A percentile compares a stretch with the other conserved stretches of the same genome.
phyloP scores from a whole-genome alignment of 257 asterid species.

The Gentiana dahurica region DNA sequence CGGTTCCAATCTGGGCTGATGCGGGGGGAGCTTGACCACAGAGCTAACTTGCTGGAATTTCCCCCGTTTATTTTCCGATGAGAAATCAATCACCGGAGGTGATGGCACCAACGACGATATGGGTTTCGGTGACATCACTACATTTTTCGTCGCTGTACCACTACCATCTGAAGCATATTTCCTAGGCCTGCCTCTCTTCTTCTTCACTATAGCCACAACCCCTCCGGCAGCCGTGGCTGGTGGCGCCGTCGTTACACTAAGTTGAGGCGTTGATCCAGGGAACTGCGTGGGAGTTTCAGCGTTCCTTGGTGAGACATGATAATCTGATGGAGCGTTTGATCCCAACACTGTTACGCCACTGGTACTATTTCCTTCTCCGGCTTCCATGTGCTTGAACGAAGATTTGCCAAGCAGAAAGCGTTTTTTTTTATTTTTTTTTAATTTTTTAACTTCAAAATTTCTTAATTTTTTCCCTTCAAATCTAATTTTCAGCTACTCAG shows the following conservation, averaged over 20 bases:
- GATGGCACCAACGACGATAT: constrained; percentile 77
- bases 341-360: constrained; percentile 82
- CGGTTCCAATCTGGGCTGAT: constrained; percentile 34
- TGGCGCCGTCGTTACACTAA: constrained; percentile 23
- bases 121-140: constrained; percentile 74
- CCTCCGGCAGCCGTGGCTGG: constrained; percentile 21
- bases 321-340: constrained; percentile 89
- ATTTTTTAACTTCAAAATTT: constrained; percentile 22
- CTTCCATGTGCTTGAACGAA: constrained; percentile 41
- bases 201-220: constrained; percentile 26
- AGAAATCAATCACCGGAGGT: constrained; percentile 82
- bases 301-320: constrained; percentile 72
- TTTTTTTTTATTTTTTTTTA: constrained; percentile 7
- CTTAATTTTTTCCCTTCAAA: constrained; percentile 13
- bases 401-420: not conserved
- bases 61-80: constrained; percentile 43
- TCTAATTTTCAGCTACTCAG: too few relatives aligned
- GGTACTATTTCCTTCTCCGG: constrained; percentile 39
- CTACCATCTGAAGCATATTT: constrained; percentile 79
- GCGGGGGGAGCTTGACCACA: constrained; percentile 21
- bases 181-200: constrained; percentile 90
- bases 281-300: constrained; percentile 30
- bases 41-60: constrained; percentile 48
- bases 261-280: constrained; percentile 39
- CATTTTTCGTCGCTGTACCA: constrained; percentile 13